Evolutionary conservation across 2,329 filamentous ascomycete genomes (phyloP).

Genomic region (Parafenestella ontariensis): DNA sequence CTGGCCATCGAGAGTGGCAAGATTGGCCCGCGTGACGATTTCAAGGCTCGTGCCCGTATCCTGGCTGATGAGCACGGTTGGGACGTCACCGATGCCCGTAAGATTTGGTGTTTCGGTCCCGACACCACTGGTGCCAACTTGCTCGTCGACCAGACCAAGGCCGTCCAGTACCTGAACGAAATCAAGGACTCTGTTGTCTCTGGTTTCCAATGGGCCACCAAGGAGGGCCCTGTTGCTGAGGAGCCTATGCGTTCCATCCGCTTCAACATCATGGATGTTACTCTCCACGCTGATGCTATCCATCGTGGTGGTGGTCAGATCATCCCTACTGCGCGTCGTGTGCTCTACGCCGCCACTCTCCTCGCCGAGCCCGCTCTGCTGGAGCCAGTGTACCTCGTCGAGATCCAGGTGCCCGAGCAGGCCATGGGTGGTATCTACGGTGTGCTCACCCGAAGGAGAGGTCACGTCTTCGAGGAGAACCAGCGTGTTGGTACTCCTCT

Average conservation of each 20-base stretch:
- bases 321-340: conserved; percentile 97
- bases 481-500: conserved; percentile 98
- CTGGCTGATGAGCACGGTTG: conserved; percentile 97
- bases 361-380: conserved; percentile 89
- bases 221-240: conserved; percentile 96
- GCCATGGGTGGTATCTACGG: conserved; percentile 99
- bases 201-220: conserved; percentile 99
- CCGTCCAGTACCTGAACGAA: conserved; percentile 99
- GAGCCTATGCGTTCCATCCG: conserved; percentile 97
- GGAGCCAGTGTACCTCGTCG: conserved; percentile 98
- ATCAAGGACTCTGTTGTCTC: conserved; percentile 99
- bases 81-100: conserved; percentile 99
- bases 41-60: conserved; percentile 97
- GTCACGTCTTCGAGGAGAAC: conserved; percentile 98
- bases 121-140: conserved; percentile 98
- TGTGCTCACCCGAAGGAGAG: conserved; percentile 96
- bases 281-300: conserved; percentile 98
- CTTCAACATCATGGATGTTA: conserved; percentile 99
- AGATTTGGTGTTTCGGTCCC: conserved; percentile 99
- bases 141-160: conserved; percentile 99
- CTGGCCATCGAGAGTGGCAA: conserved; percentile 90
- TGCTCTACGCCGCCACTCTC: conserved; percentile 90
- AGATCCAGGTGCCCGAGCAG: conserved; percentile 98
- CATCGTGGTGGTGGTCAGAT: conserved; percentile 99
- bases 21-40: conserved; percentile 94